phyloP scores from a whole-genome alignment of 1,139 yeast species.

The Blastobotrys elegans region DNA sequence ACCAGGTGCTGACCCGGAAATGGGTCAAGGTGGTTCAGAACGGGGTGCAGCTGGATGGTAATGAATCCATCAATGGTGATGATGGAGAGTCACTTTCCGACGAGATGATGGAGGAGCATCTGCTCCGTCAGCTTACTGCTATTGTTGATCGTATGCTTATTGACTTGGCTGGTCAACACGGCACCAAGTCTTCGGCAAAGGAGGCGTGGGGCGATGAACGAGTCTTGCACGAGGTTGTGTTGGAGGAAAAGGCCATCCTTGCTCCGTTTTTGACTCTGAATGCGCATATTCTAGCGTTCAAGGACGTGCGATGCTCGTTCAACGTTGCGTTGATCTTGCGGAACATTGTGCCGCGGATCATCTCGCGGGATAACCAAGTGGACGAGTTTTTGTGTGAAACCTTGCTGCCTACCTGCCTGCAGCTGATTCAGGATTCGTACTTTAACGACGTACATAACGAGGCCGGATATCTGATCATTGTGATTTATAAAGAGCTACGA shows the following conservation, averaged over 20 bases:
- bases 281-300: constrained; percentile 72
- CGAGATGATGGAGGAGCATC: constrained; percentile 97
- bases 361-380: constrained; percentile 67
- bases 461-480: constrained; percentile 81
- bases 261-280: constrained; percentile 76
- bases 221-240: constrained; percentile 35
- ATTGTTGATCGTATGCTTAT: constrained; percentile 85
- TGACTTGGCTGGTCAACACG: constrained; percentile 75
- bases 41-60: constrained; percentile 66
- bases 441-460: constrained; percentile 86
- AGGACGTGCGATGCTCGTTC: constrained; percentile 88
- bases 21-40: constrained; percentile 71
- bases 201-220: constrained; percentile 16
- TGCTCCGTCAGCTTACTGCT: constrained; percentile 87
- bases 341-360: constrained; percentile 60
- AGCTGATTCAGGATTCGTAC: constrained; percentile 68
- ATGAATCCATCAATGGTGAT: constrained; percentile 49
- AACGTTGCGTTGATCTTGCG: constrained; percentile 80
- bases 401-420: constrained; percentile 46
- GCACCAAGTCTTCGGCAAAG: constrained; percentile 17
- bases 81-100: constrained; percentile 89
- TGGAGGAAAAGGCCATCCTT: constrained; percentile 59
- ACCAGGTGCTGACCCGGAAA: constrained; percentile 57
- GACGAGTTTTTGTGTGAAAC: constrained; percentile 65
- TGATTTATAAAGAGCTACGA: constrained; percentile 69